Base-by-base conservation (phyloP, 176 grass and related monocot genomes). In the Pontederia crassipes region DNA sequence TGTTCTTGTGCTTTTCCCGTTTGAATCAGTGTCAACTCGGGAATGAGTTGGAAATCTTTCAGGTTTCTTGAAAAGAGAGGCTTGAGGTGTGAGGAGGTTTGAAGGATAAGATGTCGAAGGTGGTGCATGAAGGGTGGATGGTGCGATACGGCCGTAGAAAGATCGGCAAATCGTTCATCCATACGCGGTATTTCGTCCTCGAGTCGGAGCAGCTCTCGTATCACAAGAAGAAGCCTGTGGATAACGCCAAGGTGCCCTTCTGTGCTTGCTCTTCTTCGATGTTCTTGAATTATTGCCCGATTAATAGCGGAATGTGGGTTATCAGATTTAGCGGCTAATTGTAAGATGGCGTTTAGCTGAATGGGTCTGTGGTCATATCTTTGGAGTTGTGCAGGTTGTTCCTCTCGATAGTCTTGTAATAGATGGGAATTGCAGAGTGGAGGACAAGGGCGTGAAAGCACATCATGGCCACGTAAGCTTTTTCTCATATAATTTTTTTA, bases 361-460 rank as follows among this genome's bases (percentile, higher is more conserved):
- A 49, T 45, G 14, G 9, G 75, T 4, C 13, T 71, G 49, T 64
- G 11, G 68, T 77, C 47, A 49, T 64, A 17, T 65, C 79, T 77
- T 68, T 24, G 55, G 49, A 68, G 64, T 58, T 65, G 35, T 71
- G 50, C 73, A 97, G 92, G 73, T 76, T 64, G 73, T 76, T 64
- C 86, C 92, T 32, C 76, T 85, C 58, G 82, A 82, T 59, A 77
- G 68, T 28, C 77, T 90, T 71, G 45, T 79, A 45, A 72, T 97
- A 68, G 92, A 97, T 78, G 92, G 87, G 32, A 97, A 90, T 80
- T 97, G 84, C 78, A 80, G 92, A 70, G 86, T 97, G n/a, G 92
- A 97, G 64, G 92, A 97, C 68, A 85, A 83, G 55, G 92, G 92
- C 12, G 79, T 97, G 57, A 97, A 91, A 81, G 80, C 84, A 67